These are phyloP conservation scores for Tremellales sp. DNA, from an alignment of 1,284 basidiomycete genomes.

Conservation along the genomic window DNA sequence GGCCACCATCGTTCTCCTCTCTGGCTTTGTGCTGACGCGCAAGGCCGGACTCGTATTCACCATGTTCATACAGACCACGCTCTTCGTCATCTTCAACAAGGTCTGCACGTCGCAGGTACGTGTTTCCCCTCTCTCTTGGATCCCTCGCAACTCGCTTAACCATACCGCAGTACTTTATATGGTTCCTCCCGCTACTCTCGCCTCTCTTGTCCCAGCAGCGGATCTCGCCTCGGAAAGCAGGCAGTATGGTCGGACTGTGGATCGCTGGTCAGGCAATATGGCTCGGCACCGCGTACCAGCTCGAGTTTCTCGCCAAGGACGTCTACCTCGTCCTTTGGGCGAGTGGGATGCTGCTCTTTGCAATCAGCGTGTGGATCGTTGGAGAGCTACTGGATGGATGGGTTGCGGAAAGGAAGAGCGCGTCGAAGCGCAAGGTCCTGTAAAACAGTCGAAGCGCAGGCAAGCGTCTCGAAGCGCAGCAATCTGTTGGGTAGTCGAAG, in stretches of 20 bases:
- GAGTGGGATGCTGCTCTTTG: slow-evolving; percentile 68
- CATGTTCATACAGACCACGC: slow-evolving; percentile 76
- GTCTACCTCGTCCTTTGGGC: slow-evolving; percentile 74
- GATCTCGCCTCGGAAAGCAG: slow-evolving; percentile 22
- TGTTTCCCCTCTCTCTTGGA: slow-evolving; percentile 10
- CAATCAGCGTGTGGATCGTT: slow-evolving; percentile 71
- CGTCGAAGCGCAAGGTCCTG: no score
- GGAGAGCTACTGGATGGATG: slow-evolving; percentile 55
- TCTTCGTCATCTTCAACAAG: slow-evolving; percentile 94
- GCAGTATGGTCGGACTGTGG: slow-evolving; percentile 65
- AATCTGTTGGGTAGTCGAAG: no score
- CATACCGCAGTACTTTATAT: slow-evolving; percentile 80
- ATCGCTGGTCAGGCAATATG: slow-evolving; percentile 68
- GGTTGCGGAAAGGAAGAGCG: neutral
- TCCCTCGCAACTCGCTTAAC: neutral
- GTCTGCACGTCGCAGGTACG: slow-evolving; percentile 93
- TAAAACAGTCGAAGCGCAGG: no score
- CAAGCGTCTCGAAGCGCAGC: no score
- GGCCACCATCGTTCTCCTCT: slow-evolving; percentile 32
- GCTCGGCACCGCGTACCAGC: slow-evolving; percentile 76
- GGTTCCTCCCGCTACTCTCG: slow-evolving; percentile 91
- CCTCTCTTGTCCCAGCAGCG: slow-evolving; percentile 66
- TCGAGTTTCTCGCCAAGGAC: slow-evolving; percentile 77
- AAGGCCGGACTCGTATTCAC: slow-evolving; percentile 62
- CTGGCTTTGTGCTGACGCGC: slow-evolving; percentile 47